These are phyloP conservation scores for Penicillium waksmanii DNA, from an alignment of 495 filamentous ascomycete species.

Conservation along the genomic window DNA sequence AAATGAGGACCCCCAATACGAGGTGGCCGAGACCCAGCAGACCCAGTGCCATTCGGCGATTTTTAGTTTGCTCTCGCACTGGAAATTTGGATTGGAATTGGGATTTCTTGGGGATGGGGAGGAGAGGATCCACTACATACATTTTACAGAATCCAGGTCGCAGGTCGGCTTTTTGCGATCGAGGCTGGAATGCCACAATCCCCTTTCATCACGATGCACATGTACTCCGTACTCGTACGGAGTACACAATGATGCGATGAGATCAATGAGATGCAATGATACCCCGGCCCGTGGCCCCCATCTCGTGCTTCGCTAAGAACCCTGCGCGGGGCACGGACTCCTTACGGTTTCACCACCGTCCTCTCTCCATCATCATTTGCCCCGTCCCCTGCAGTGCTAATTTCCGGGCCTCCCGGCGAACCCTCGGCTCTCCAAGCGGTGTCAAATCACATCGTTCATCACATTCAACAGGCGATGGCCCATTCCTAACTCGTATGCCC, in stretches of 20 bases:
- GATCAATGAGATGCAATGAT: background rate
- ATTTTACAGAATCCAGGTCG: no score
- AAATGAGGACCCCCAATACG: slow-evolving; percentile 16
- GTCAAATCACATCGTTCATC: background rate
- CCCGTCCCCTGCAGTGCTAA: slow-evolving; percentile 8
- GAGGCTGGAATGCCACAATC: no score
- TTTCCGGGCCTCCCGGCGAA: slow-evolving; percentile 5
- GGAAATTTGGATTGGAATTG: background rate
- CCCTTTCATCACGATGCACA: no score
- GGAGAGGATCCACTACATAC: no score
- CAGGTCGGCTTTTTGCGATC: no score
- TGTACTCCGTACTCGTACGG: background rate
- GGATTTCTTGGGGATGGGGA: no score
- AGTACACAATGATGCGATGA: background rate
- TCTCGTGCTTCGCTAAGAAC: slow-evolving; percentile 15
- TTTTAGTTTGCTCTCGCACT: background rate
- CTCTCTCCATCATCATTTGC: slow-evolving; percentile 3
- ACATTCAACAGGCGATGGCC: background rate
- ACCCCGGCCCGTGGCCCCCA: slow-evolving; percentile 17
- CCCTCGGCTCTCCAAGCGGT: background rate
- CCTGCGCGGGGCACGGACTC: slow-evolving; percentile 25
- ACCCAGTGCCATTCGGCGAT: background rate
- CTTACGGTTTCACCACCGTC: slow-evolving; percentile 17
- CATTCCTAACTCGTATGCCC: background rate
- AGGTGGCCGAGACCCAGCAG: slow-evolving; percentile 10